These are phyloP conservation scores for Groenewaldozyma tartarivorans DNA, from an alignment of 805 yeast species.

Conservation along the genomic window DNA sequence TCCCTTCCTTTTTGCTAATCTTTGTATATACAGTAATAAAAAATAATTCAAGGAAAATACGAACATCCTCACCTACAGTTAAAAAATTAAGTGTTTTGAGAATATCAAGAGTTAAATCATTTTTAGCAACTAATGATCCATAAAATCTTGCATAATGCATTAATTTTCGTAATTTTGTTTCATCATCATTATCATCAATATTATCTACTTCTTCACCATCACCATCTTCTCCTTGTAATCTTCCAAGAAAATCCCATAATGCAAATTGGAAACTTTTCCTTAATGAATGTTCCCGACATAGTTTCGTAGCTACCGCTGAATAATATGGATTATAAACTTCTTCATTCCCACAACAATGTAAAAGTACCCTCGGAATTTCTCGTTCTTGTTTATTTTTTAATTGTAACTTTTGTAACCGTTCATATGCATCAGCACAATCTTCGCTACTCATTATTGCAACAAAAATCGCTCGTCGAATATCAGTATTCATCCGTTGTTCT, in stretches of 20 bases:
- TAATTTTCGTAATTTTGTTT: slow-evolving; percentile 44
- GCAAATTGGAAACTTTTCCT: slow-evolving; percentile 81
- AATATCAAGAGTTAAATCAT: slow-evolving; percentile 61
- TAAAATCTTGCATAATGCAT: slow-evolving; percentile 73
- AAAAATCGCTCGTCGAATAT: slow-evolving; percentile 86
- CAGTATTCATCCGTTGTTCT: slow-evolving; percentile 89
- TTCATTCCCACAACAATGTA: slow-evolving; percentile 83
- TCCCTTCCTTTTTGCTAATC: slow-evolving; percentile 36
- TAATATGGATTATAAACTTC: slow-evolving; percentile 84
- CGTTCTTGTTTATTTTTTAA: slow-evolving; percentile 72
- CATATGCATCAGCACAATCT: slow-evolving; percentile 81
- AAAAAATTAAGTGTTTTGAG: slow-evolving; percentile 67
- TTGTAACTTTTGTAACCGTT: slow-evolving; percentile 68
- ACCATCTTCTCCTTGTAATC: slow-evolving; percentile 49
- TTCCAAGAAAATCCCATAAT: slow-evolving; percentile 78
- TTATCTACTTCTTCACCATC: slow-evolving; percentile 24
- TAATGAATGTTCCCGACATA: slow-evolving; percentile 61
- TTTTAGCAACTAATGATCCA: slow-evolving; percentile 67
- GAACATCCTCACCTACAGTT: slow-evolving; percentile 50
- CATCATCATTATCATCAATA: slow-evolving; percentile 15
- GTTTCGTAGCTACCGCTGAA: slow-evolving; percentile 63
- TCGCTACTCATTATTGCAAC: slow-evolving; percentile 92
- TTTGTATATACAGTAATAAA: slow-evolving; percentile 58
- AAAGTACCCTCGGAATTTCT: slow-evolving; percentile 76
- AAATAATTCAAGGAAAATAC: slow-evolving; percentile 63